Evolutionary conservation across 2,329 filamentous ascomycete species (phyloP).

Genomic region (Diaporthe sp.): DNA sequence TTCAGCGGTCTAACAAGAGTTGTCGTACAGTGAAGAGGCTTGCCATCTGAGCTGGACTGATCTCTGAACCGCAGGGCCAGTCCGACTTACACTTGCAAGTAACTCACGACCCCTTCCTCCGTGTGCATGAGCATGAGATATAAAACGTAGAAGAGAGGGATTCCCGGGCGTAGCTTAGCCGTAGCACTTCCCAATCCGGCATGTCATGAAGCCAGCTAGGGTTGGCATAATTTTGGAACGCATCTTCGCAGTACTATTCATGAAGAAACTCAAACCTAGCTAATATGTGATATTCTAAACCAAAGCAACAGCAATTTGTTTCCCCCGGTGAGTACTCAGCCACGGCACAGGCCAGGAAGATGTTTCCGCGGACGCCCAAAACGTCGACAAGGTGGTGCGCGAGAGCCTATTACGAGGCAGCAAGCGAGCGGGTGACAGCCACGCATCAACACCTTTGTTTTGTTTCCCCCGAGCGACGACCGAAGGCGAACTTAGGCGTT

Average conservation of each 20-base stretch:
- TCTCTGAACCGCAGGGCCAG: too few species aligned
- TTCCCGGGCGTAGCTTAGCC: too few species aligned
- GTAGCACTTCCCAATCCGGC: background rate
- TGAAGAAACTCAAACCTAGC: too few species aligned
- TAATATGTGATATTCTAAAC: background rate
- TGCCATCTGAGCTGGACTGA: background rate
- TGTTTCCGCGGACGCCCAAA: background rate
- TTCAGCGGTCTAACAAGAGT: background rate
- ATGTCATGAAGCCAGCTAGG: background rate
- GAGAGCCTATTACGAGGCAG: background rate
- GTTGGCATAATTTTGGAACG: background rate
- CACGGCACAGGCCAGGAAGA: background rate
- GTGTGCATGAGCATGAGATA: background rate
- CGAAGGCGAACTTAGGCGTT: background rate
- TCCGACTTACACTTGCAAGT: background rate
- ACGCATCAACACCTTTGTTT: background rate
- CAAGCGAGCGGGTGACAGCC: background rate
- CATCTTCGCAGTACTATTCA: too few species aligned
- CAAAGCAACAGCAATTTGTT: background rate
- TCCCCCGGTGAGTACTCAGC: background rate
- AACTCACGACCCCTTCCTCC: background rate
- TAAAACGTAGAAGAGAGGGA: background rate
- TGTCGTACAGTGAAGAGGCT: background rate
- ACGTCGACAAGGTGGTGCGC: background rate
- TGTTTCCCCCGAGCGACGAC: constrained; percentile 12